phyloP scores from a whole-genome alignment of 148 eudicot genomes.

The Simmondsia chinensis region DNA sequence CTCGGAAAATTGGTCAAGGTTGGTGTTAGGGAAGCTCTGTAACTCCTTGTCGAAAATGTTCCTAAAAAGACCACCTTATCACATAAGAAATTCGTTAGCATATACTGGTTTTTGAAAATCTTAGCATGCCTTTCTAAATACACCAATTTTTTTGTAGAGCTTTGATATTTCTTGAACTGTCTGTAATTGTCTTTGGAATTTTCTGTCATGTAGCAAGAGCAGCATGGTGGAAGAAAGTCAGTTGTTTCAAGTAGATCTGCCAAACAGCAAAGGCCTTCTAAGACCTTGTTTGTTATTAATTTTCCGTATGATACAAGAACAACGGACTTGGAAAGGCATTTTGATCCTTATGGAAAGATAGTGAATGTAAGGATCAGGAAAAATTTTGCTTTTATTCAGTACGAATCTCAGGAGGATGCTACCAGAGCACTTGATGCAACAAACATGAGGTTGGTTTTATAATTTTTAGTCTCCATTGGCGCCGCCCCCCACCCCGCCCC shows the following conservation, averaged over 20 bases:
- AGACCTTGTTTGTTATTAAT: conserved; percentile 61
- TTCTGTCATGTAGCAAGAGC: conserved; percentile 22
- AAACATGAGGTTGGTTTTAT: conserved; percentile 48
- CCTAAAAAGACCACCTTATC: no score
- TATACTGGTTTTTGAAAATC: no score
- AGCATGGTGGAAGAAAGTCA: conserved; percentile 17
- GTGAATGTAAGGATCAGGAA: conserved; percentile 61
- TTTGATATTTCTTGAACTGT: no score
- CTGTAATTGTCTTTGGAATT: not conserved
- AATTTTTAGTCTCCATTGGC: not conserved
- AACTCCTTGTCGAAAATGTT: no score
- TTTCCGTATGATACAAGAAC: conserved; percentile 59
- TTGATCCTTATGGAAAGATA: conserved; percentile 73
- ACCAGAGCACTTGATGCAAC: conserved; percentile 79
- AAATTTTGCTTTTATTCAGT: conserved; percentile 83
- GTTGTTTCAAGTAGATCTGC: conserved; percentile 17
- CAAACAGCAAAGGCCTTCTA: conserved; percentile 24
- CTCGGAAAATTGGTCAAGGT: no score
- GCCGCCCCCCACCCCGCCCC: not conserved
- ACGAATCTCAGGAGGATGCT: conserved; percentile 76
- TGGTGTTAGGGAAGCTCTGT: no score
- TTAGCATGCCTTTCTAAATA: no score
- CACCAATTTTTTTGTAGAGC: no score
- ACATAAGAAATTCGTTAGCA: no score
- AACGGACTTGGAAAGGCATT: conserved; percentile 78